Base-by-base conservation (phyloP, 2,329 filamentous ascomycete genomes). In the Blumeria graminis region DNA sequence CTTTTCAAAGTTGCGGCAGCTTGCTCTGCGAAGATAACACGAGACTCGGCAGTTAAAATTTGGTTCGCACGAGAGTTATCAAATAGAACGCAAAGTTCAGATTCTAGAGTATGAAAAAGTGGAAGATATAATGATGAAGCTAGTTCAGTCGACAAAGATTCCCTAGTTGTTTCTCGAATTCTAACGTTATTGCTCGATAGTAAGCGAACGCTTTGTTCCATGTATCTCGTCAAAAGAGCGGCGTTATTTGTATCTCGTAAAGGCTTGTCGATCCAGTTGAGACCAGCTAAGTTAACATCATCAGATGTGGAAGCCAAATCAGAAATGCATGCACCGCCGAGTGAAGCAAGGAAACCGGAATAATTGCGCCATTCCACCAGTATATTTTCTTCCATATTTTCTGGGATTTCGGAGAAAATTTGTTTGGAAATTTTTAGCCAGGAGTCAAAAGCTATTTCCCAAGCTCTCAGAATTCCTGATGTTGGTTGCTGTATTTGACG, bases 321-420 rank as follows among this genome's bases (percentile, higher is more conserved):
- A 2, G 80, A 75, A 8, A 77, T 77, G 65, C 81, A 84, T 56
- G 80, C 75, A 1, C 81, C 80, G 13, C 79, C 80, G 5, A 84
- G 68, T 0, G 81, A 82, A 5, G 80, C 80, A 10, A 84, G 70
- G 60, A 84, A 82, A 0, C 81, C 81, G 1, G 80, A 82, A 62
- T 79, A 75, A 60, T 84, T 84, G 39, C 81, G 74, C 81, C 81
- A 84, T 62, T 83, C 78, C 0, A 75, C 72, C 13, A 82, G 67
- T 3, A 71, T 70, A 58, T 68, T 73, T 60, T 82, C 79, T 38
- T 79, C 73, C 16, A 79, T 67, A 7, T 66, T 66, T 22, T 81
- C 75, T 4, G 70, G 62, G 1, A 72, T 65, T 1, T 72, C 70
- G n/a, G 64, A 72, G 14, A 77, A 77, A 9, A 83, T 74, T 55